phyloP scores from a whole-genome alignment of 805 yeast genomes.

The Suhomyces tanzawaensis region DNA sequence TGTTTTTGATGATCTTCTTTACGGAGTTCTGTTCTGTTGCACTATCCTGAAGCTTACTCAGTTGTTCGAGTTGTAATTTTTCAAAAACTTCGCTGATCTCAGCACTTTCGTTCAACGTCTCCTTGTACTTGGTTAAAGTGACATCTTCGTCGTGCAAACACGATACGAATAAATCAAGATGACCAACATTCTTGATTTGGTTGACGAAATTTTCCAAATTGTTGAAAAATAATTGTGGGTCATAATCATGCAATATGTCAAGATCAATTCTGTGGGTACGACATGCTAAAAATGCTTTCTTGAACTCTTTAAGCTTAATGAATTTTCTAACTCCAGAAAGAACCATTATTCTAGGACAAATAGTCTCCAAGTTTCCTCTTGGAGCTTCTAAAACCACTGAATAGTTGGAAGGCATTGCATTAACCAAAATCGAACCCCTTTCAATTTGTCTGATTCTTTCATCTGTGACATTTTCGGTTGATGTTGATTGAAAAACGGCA shows the following conservation, averaged over 20 bases:
- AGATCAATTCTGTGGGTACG: constrained; percentile 88
- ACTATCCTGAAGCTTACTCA: constrained; percentile 20
- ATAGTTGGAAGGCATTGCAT: constrained; percentile 77
- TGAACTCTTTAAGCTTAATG: constrained; percentile 57
- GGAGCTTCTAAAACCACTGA: constrained; percentile 89
- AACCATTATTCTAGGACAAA: constrained; percentile 90
- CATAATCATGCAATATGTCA: constrained; percentile 86
- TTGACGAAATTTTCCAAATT: constrained; percentile 67
- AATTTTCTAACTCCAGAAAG: constrained; percentile 73
- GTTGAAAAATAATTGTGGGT: constrained; percentile 62
- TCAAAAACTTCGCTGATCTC: constrained; percentile 7
- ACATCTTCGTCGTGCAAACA: constrained; percentile 87
- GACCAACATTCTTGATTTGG: constrained; percentile 69
- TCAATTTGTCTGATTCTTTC: constrained; percentile 89
- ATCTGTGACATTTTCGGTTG: constrained; percentile 40
- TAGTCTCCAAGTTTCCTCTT: constrained; percentile 93
- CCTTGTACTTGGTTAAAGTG: constrained; percentile 73
- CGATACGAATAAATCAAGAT: constrained; percentile 82
- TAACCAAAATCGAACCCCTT: constrained; percentile 83
- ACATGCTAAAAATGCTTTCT: constrained; percentile 77
- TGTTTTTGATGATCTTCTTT: constrained; percentile 39
- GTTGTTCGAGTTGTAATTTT: constrained; percentile 18
- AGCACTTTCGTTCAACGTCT: constrained; percentile 47
- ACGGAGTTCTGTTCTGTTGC: constrained; percentile 5
- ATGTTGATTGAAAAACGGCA: constrained; percentile 28